Base-by-base conservation (phyloP, 345 rosid genomes). In the Gossypium raimondii region DNA sequence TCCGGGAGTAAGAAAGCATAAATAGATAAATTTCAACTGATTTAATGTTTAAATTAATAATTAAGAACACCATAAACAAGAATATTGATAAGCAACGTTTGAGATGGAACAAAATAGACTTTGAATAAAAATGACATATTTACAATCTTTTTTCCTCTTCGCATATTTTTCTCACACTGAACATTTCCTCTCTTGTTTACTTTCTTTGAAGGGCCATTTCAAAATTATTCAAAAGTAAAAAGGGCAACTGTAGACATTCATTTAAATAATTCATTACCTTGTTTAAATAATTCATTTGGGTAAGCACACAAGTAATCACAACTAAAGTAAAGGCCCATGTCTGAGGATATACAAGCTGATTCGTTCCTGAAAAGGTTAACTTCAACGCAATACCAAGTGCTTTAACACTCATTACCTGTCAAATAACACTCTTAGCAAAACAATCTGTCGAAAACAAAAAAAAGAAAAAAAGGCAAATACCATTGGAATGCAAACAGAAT, bases 381-480 rank as follows among this genome's bases (percentile, higher is more conserved):
- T 90, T 90, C 76, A 90, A 66, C 58, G 93, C 92, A 71, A 90
- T 90, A 73, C 96, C 93, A 70, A 90, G 89, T 68, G 93, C 96
- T 82, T 90, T 90, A 22, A 90, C 96, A 25, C 96, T 89, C 96
- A 90, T 90, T 66, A 90, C 96, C 93, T 90, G 85, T 71, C 76
- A 79, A 61, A 55, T 24, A 50, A 69, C 17, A 66, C 10, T 55
- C 22, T 45, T 59, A 43, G 43, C 44, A 44, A 74, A 34, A 20
- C 3, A 47, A 25, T 48, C 4, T 24, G 17, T 25, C 13, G 4
- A 43, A 72, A 47, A 9, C 2, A 2, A 11, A 24, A 10, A 4
- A 25, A n/a, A 7, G 10, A 1, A 7, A 14, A 51, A 51, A 51
- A 53, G 13, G 48, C 34, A 11, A 34, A 73, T 24, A 8, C 20